phyloP scores from a whole-genome alignment of 2,329 filamentous ascomycete genomes.

The Microdochium nivale region DNA sequence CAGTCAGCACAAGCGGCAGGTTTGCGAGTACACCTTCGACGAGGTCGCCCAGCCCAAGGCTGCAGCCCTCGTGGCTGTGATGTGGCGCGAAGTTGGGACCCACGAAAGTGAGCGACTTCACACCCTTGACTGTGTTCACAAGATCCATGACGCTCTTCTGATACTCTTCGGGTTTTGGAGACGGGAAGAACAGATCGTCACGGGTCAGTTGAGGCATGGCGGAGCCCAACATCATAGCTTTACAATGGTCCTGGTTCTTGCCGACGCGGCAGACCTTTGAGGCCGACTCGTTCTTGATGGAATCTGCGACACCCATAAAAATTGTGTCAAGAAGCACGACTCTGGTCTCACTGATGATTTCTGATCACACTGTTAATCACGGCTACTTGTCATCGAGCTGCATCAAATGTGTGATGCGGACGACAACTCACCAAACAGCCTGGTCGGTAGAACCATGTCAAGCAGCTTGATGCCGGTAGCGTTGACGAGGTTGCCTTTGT shows the following conservation, averaged over 20 bases:
- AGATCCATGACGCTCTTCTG: conserved; percentile 10
- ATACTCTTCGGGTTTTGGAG: conserved; percentile 9
- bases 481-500: conserved; percentile 11
- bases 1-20: background rate
- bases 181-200: conserved; percentile 9
- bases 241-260: conserved; percentile 9
- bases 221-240: conserved; percentile 16
- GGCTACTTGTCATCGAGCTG: background rate
- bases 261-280: conserved; percentile 11
- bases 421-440: conserved; percentile 10
- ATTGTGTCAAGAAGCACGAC: conserved; percentile 8
- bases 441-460: conserved; percentile 11
- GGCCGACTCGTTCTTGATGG: conserved; percentile 3
- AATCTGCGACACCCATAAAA: conserved; percentile 5
- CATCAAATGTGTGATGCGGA: background rate
- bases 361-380: conserved; percentile 4
- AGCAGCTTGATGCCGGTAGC: conserved; percentile 7
- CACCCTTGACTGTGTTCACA: conserved; percentile 6
- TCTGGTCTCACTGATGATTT: conserved; percentile 7
- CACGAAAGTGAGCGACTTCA: conserved; percentile 10
- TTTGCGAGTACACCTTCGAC: background rate
- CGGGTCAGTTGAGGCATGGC: conserved; percentile 7
- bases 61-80: conserved; percentile 11
- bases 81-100: conserved; percentile 13
- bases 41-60: conserved; percentile 9